A percentile compares a stretch with the other conserved stretches of the same genome.
phyloP scores from a whole-genome alignment of 2,329 filamentous ascomycete species.

The Xylaria digitata region DNA sequence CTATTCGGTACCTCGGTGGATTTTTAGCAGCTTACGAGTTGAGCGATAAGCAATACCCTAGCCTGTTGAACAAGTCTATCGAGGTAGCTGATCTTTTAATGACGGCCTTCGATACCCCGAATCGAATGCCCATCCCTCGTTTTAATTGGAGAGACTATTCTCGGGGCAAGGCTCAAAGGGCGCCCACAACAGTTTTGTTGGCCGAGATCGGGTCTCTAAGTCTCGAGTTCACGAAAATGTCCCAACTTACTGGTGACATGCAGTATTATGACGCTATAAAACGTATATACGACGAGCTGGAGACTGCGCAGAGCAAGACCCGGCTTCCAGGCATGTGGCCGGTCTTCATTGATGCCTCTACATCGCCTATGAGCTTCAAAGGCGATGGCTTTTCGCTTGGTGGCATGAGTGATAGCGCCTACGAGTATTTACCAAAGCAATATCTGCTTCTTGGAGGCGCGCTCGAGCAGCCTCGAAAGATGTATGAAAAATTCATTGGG shows the following conservation, averaged over 20 bases:
- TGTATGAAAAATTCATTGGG: conserved; percentile 60
- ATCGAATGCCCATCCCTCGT: conserved; percentile 71
- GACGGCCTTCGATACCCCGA: conserved; percentile 74
- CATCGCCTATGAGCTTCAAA: conserved; percentile 65
- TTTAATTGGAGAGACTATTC: conserved; percentile 69
- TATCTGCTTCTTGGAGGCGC: conserved; percentile 74
- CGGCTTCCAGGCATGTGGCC: conserved; percentile 73
- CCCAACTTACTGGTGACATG: conserved; percentile 69
- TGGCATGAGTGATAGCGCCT: conserved; percentile 67
- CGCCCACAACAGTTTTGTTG: conserved; percentile 53
- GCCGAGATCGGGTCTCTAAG: conserved; percentile 68
- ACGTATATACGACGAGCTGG: conserved; percentile 67
- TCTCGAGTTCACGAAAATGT: conserved; percentile 73
- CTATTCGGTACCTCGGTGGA: conserved; percentile 76
- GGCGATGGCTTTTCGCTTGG: conserved; percentile 67
- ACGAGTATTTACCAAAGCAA: conserved; percentile 75
- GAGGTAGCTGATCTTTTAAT: conserved; percentile 74
- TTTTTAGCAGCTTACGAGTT: conserved; percentile 77
- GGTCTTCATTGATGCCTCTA: conserved; percentile 61
- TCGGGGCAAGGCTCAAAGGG: conserved; percentile 58
- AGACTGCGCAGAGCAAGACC: conserved; percentile 64
- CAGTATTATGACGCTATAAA: conserved; percentile 72
- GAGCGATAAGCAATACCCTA: conserved; percentile 63
- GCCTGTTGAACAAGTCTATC: conserved; percentile 69
- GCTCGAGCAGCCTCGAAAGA: conserved; percentile 59